A percentile compares a stretch with the other conserved stretches of the same genome.
Evolutionary conservation across 495 filamentous ascomycete genomes (phyloP).

Genomic region (Daldinia bambusicola): DNA sequence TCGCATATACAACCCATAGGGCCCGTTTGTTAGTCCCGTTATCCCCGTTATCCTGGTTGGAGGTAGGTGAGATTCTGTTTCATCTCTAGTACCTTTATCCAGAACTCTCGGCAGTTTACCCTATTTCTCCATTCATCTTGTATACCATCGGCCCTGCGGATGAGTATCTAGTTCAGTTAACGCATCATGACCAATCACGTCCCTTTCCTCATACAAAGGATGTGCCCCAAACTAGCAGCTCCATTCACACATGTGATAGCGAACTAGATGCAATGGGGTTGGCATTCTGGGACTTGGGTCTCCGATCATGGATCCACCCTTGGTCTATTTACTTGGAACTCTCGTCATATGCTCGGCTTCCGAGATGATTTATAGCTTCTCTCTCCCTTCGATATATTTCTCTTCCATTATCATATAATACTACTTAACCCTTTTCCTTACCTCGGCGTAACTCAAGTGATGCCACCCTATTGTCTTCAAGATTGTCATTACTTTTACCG

Average conservation of each 20-base stretch:
- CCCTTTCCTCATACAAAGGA: conserved; percentile 33
- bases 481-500: conserved; percentile 95
- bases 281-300: conserved; percentile 29
- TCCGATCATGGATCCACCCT: conserved; percentile 35
- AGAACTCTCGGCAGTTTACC: conserved; percentile 53
- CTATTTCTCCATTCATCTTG: conserved; percentile 47
- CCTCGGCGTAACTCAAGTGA: conserved; percentile 54
- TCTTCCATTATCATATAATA: conserved; percentile 3
- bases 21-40: conserved; percentile 23
- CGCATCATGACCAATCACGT: conserved; percentile 52
- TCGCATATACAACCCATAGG: conserved; percentile 20
- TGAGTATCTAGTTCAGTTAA: conserved; percentile 49
- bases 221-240: conserved; percentile 28
- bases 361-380: conserved; percentile 39
- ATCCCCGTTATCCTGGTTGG: conserved; percentile 20
- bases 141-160: conserved; percentile 58
- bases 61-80: conserved; percentile 45
- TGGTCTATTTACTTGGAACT: conserved; percentile 15
- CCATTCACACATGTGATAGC: conserved; percentile 44
- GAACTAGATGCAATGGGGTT: conserved; percentile 33
- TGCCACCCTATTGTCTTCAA: conserved; percentile 85
- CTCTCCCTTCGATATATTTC: conserved; percentile 27
- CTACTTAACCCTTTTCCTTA: conserved; percentile 20
- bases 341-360: conserved; percentile 18
- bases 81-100: conserved; percentile 40